A percentile compares a stretch with the other conserved stretches of the same genome.
Conservation (phyloP, 2,329 filamentous ascomycete genomes). For the Colletotrichum coccodes region DNA sequence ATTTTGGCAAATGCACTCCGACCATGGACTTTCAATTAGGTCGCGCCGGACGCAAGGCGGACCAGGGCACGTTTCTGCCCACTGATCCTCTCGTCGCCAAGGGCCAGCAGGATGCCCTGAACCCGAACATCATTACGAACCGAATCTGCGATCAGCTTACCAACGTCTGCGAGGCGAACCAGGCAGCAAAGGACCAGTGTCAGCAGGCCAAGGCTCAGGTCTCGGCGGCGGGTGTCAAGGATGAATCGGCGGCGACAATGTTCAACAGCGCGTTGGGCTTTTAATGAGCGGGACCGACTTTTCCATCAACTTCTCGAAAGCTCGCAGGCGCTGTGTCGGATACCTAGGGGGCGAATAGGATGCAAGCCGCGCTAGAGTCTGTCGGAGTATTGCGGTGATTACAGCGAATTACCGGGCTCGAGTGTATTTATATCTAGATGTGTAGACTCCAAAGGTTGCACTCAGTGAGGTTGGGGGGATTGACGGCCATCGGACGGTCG, state of each 20-base stretch:
- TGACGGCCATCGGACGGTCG: not conserved
- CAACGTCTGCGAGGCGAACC: conserved; percentile 68
- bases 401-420: not conserved
- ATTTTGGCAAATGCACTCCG: conserved; percentile 61
- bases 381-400: no score
- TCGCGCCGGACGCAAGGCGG: conserved; percentile 58
- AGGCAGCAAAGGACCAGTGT: conserved; percentile 61
- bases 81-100: conserved; percentile 63
- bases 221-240: conserved; percentile 56
- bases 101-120: conserved; percentile 67
- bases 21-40: conserved; percentile 67
- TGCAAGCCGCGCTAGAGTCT: not conserved
- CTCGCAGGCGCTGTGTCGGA: no score
- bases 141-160: conserved; percentile 69
- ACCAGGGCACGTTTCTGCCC: conserved; percentile 69
- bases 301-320: not conserved
- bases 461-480: not conserved
- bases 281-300: conserved; percentile 38
- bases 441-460: not conserved
- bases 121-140: conserved; percentile 73
- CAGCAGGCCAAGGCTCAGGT: conserved; percentile 60
- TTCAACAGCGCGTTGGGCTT: conserved; percentile 56
- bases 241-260: conserved; percentile 58
- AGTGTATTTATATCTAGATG: not conserved
- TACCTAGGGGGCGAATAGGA: not conserved